Base-by-base conservation (phyloP, 2,329 filamentous ascomycete genomes). In the Nigrospora osmanthi region DNA sequence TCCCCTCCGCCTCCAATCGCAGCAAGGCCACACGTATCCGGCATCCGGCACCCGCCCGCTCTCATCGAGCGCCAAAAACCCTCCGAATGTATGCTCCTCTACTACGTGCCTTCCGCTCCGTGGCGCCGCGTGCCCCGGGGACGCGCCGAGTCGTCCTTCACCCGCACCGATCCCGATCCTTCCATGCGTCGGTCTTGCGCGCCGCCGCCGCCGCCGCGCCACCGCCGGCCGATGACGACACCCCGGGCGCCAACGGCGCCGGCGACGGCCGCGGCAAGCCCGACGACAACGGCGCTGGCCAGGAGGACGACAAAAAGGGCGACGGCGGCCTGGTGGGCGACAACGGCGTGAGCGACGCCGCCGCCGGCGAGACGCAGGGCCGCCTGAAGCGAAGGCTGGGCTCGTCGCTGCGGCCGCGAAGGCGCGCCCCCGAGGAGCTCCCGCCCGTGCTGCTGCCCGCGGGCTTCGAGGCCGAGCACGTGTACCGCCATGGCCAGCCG, bases 371-470 rank as follows among this genome's bases (percentile, higher is more conserved):
- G 37, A 38, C 33, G 34, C 54, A 57, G 16, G 54, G 53, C 14
- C 55, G 58, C 17, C 59, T 54, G 48, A 57, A 44, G 45, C 44
- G 54, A 3, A 32, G 42, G 12, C 52, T 46, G 34, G 47, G 52
- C n/a, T 46, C 48, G 32, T 35, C 52, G 37, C 54, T 48, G 43
- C 50, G 51, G 30, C 51, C 47, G 49, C 56, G 54, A 39, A 50
- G 47, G 52, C 53, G 51, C 56, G 54, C 62, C 59, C 60, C 63
- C 32, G 62, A 66, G 23, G 65, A 67, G 38, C 52, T 79, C 11
- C 76, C 76, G n/a, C 66, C 70, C 3, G 64, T 78, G 17, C 66
- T 71, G 41, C 63, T 86, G 13, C 80, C 82, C 1, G 61, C 69
- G 45, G 74, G 70, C 61, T 86, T 85, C 49, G 60, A 79, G 43